Percentiles rank a stretch among this genome's conserved stretches.
phyloP scores from a whole-genome alignment of 2,329 filamentous ascomycete species.

The Paecilomyces fulvus region DNA sequence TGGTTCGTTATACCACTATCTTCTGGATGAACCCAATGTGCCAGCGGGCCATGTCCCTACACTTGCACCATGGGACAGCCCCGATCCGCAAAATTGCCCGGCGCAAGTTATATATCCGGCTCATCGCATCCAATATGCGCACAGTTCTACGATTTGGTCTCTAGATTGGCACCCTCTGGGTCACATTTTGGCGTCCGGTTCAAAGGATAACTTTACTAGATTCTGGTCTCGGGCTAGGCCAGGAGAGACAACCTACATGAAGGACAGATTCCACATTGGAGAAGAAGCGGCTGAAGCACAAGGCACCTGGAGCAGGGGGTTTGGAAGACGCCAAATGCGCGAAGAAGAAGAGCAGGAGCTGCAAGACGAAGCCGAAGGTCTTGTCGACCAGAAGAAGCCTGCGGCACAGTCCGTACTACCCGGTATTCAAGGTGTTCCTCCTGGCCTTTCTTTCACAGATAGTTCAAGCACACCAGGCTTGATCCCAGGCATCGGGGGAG shows the following conservation, averaged over 20 bases:
- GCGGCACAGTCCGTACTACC: conserved; percentile 47
- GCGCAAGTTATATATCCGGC: conserved; percentile 89
- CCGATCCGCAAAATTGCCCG: conserved; percentile 69
- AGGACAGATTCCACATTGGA: conserved; percentile 91
- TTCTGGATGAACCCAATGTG: conserved; percentile 90
- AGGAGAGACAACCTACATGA: conserved; percentile 74
- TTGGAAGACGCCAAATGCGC: conserved; percentile 67
- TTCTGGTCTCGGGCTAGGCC: conserved; percentile 93
- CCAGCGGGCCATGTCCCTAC: conserved; percentile 64
- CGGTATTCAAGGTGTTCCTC: conserved; percentile 49
- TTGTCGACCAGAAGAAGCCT: conserved; percentile 83
- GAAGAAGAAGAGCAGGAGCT: conserved; percentile 91
- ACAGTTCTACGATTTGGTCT: conserved; percentile 95
- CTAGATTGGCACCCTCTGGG: conserved; percentile 96
- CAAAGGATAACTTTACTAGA: conserved; percentile 90
- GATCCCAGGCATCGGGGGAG: conserved; percentile 42
- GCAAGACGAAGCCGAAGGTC: conserved; percentile 85
- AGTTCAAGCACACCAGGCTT: conserved; percentile 32
- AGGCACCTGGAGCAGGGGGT: conserved; percentile 84
- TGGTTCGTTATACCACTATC: conserved; percentile 82
- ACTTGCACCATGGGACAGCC: conserved; percentile 73
- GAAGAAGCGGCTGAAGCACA: conserved; percentile 87
- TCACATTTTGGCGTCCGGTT: conserved; percentile 89
- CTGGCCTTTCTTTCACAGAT: conserved; percentile 38
- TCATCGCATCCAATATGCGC: conserved; percentile 77